Evolutionary conservation across 176 grass and related monocot genomes (phyloP).

Genomic region (Ensete ventricosum): DNA sequence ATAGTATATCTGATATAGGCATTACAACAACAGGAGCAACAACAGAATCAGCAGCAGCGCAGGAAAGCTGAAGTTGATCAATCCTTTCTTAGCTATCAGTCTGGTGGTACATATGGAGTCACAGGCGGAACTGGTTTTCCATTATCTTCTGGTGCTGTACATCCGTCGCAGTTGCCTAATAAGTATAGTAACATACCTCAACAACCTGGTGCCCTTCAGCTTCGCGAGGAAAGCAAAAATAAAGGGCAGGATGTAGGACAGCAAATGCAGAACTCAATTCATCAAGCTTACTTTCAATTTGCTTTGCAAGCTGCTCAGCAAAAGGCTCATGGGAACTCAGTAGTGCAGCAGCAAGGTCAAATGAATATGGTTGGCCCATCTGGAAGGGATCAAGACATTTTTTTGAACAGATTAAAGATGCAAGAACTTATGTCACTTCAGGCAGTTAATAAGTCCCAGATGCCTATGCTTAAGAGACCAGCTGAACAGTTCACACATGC

Average conservation of each 20-base stretch:
- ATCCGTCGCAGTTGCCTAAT: constrained; percentile 37
- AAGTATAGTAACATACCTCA: constrained; percentile 14
- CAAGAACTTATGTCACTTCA: constrained; percentile 77
- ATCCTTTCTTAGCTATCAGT: constrained; percentile 21
- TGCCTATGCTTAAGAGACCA: constrained; percentile 34
- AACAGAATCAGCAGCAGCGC: constrained; percentile 35
- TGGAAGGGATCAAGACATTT: constrained; percentile 45
- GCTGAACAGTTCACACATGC: constrained; percentile 37
- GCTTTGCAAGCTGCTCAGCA: constrained; percentile 62
- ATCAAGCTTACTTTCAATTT: constrained; percentile 67
- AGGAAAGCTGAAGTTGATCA: constrained; percentile 17
- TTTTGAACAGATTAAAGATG: constrained; percentile 50
- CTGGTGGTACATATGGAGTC: constrained; percentile 34
- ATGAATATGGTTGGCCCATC: constrained; percentile 38
- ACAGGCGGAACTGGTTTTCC: constrained; percentile 42
- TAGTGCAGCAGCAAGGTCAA: constrained; percentile 59
- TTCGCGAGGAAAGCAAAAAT: constrained; percentile 26
- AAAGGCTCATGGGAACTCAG: constrained; percentile 54
- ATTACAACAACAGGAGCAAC: constrained; percentile 22
- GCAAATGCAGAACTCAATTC: constrained; percentile 43
- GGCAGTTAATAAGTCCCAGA: constrained; percentile 27
- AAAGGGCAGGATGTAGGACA: constrained; percentile 16
- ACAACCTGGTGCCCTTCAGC: constrained; percentile 27
- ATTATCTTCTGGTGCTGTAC: constrained; percentile 24
- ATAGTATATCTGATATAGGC: background rate